Conservation (phyloP, 2,329 filamentous ascomycete species). For the Cladorrhinum sp. region DNA sequence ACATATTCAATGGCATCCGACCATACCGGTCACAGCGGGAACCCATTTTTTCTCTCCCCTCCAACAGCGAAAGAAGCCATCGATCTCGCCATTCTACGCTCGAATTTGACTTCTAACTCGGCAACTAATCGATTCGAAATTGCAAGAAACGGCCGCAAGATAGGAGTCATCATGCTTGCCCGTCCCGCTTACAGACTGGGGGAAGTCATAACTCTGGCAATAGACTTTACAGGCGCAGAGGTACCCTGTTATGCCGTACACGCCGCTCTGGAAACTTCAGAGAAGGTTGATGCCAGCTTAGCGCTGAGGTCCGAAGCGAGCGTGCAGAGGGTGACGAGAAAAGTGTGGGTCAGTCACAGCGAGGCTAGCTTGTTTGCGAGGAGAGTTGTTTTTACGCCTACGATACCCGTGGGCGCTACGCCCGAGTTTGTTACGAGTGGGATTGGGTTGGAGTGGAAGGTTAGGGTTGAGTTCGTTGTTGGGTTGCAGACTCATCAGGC, state of each 20-base stretch:
- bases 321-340: slow-evolving; percentile 81
- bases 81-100: slow-evolving; percentile 83
- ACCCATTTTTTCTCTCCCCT: slow-evolving; percentile 41
- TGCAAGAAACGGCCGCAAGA: slow-evolving; percentile 83
- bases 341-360: slow-evolving; percentile 71
- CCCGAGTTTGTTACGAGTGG: slow-evolving; percentile 92
- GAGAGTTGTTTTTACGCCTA: slow-evolving; percentile 74
- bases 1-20: slow-evolving; percentile 27
- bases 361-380: slow-evolving; percentile 81
- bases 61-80: slow-evolving; percentile 78
- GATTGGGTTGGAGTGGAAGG: slow-evolving; percentile 81
- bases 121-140: slow-evolving; percentile 96
- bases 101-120: slow-evolving; percentile 67
- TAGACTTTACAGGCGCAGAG: slow-evolving; percentile 77
- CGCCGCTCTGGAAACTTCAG: slow-evolving; percentile 78
- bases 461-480: slow-evolving; percentile 90
- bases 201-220: slow-evolving; percentile 76
- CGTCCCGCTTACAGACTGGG: slow-evolving; percentile 86
- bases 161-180: slow-evolving; percentile 85
- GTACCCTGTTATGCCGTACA: slow-evolving; percentile 85
- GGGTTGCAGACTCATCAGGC: slow-evolving; percentile 46
- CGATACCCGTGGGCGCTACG: slow-evolving; percentile 78
- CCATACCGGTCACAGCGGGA: background rate
- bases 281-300: slow-evolving; percentile 75
- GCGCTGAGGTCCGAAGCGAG: slow-evolving; percentile 83